Base-by-base conservation (phyloP, 164 flowering plant species). In the Amborella trichopoda region DNA sequence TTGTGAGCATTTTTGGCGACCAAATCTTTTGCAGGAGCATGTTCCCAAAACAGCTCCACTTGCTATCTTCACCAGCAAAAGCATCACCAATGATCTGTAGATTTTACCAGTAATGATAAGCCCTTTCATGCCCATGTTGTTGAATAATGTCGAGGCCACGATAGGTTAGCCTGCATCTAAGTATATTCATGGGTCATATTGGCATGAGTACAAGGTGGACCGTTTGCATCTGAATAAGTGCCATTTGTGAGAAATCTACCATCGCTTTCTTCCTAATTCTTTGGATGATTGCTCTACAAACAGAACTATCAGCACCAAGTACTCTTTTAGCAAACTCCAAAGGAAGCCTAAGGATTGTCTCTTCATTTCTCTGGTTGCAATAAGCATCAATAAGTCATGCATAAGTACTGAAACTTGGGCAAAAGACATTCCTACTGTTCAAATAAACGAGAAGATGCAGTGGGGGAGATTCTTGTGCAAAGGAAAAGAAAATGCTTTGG, bases 351-450 rank as follows among this genome's bases (percentile, higher is more conserved):
- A 76, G 26, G 27, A 78, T 54, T 34, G 66, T 68, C 4, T 72
- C 83, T 28, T 70, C 76, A 28, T 80, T 63, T 21, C 55, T 47
- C 54, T 55, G 68, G 22, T 59, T 52, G 62, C 85, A 81, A 57
- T 76, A 87, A 16, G 76, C 68, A 68, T 87, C 96, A 5, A 91
- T 74, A 54, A 87, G 58, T 94, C 96, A 91, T 5, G 93, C 74
- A 52, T 76, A 83, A 17, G 75, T 66, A 56, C 70, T 68, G 60
- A 66, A 80, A 68, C 77, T 73, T 19, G 96, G 90, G 55, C 77
- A 66, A 56, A 75, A 74, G 18, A 95, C 98, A n/a, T n/a, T n/a
- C n/a, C n/a, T n/a, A n/a, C n/a, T n/a, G n/a, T n/a, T n/a, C n/a
- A n/a, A n/a, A n/a, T n/a, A n/a, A n/a, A n/a, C n/a, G n/a, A n/a